Base-by-base conservation (phyloP, 148 eudicot genomes). In the Spergularia bocconei region DNA sequence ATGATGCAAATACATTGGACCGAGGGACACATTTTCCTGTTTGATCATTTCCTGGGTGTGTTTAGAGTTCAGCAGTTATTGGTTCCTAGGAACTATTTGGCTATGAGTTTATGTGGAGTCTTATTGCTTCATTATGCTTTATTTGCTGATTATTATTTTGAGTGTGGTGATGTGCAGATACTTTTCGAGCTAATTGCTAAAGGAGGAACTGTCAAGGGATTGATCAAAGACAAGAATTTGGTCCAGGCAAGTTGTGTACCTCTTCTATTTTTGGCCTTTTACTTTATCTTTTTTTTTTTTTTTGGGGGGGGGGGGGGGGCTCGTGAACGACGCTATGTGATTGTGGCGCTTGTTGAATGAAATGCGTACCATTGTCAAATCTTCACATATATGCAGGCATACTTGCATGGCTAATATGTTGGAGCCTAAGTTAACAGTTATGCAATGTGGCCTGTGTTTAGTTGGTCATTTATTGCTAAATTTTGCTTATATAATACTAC, bases 171-270 rank as follows among this genome's bases (percentile, higher is more conserved):
- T 56, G 23, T 75, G 81, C 89, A 95, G 99, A 92, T 95, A 82
- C 83, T 95, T 60, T 84, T 89, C 82, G 99, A 92, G 86, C 85
- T 95, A 33, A 86, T 95, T 86, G 92, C 88, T 71, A 92, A 92
- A 79, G 97, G 99, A 82, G 99, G 99, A 82, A 95, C 97, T 21
- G 97, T 95, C 77, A 81, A 92, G 83, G 97, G 96, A 78, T 41
- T 95, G 75, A 90, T 95, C 70, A 83, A 92, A 83, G 97, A 89
- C 36, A 95, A 95, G 82, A 80, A 92, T 78, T 84, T 95, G 81
- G 97, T 95, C 71, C 99, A 95, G 97, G 99, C 77, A 88, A 80
- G 87, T 75, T 64, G 33, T 44, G 41, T 60, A 29, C 25, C 13
- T 68, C 65, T 20, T 13, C 19, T 21, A 41, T 55, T 11, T 55